Base-by-base conservation (phyloP, 306 rosid species). In the Notholithocarpus densiflorus region DNA sequence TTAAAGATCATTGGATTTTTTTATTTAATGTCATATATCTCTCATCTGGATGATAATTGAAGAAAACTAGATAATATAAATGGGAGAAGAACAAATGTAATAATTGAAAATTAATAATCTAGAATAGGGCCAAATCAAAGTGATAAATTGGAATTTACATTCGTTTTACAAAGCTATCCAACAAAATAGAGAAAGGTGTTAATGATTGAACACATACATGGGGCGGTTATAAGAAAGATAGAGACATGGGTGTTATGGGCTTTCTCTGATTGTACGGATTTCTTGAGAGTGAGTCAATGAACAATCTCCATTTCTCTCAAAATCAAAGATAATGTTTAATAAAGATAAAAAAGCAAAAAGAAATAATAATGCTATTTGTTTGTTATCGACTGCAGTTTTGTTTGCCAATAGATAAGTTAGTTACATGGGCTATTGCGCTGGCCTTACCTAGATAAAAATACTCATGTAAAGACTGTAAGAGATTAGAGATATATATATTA, bases 241-340 rank as follows among this genome's bases (percentile, higher is more conserved):
- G 37, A 74, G 77, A 77, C 32, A 77, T 79, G 81, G 78, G 71
- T 74, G 68, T 61, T 77, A 56, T 71, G 86, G 73, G 80, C 76
- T 77, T 7, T 34, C 73, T 74, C 72, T 81, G 79, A 31, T 15
- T 29, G 19, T 76, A 55, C 48, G 17, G 71, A 69, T 34, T 62
- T 56, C 54, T 85, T 72, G 86, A 86, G 68, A 80, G 74, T 73
- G 81, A 74, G 45, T 51, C 77, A 69, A 12, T 4, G 5, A 48
- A 13, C 53, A 48, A 48, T 12, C 53, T 13, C 17, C 53, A 48
- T 48, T 48, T 48, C 4, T 48, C 4, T 48, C 53, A 48, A 45
- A 45, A 45, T 48, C 53, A 48, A 48, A 48, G 15, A 48, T 48
- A 48, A 48, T 48, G 14, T 48, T 48, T 48, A 10, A 48, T 3